Conservation (phyloP, 2,329 filamentous ascomycete genomes). For the Penicillium sp. region DNA sequence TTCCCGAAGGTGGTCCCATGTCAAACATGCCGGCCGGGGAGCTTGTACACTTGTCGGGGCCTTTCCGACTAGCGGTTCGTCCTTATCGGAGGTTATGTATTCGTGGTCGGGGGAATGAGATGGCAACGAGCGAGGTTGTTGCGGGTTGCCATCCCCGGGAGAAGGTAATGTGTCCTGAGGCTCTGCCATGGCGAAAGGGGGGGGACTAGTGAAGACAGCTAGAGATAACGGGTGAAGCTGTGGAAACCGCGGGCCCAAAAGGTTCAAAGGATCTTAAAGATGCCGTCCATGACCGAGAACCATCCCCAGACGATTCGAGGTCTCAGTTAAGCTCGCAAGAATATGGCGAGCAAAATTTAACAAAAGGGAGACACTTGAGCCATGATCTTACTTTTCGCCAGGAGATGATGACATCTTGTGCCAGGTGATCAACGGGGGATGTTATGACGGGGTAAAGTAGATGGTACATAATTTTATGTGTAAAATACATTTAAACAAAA, state of each 20-base stretch:
- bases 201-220: background rate
- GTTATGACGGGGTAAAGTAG: constrained; percentile 8
- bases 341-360: background rate
- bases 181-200: constrained; percentile 10
- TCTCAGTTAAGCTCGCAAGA: background rate
- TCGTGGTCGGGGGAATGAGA: background rate
- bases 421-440: constrained; percentile 21
- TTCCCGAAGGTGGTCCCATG: constrained; percentile 13
- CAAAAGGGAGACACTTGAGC: constrained; percentile 1
- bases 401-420: constrained; percentile 21
- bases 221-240: constrained; percentile 5
- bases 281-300: constrained; percentile 17
- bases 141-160: constrained; percentile 1
- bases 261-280: constrained; percentile 9
- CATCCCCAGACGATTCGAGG: background rate
- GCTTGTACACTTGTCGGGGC: constrained; percentile 10
- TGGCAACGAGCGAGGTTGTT: constrained; percentile 1
- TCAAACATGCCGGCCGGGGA: constrained; percentile 18
- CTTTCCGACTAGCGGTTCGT: constrained; percentile 6
- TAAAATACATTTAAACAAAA: background rate
- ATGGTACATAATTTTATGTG: background rate
- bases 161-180: background rate
- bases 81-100: constrained; percentile 1
- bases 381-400: constrained; percentile 10
- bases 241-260: constrained; percentile 7